Percentiles rank a stretch among this genome's conserved stretches.
Conservation (phyloP, 164 flowering plant species). For the Stephania cephalantha region DNA sequence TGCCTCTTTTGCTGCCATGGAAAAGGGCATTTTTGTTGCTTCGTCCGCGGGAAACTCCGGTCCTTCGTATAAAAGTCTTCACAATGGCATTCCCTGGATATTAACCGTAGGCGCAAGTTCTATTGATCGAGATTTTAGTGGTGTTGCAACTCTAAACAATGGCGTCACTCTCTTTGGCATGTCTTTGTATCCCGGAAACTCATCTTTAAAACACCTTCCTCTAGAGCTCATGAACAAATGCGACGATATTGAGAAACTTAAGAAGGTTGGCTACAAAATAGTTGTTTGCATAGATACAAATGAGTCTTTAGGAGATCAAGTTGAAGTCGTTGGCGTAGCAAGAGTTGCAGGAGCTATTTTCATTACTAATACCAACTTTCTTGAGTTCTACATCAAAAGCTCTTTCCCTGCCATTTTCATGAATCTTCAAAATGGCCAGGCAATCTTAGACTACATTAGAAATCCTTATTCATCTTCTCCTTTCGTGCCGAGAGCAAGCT, state of each 20-base stretch:
- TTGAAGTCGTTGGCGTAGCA: constrained; percentile 13
- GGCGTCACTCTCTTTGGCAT: constrained; percentile 34
- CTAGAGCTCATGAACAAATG: constrained; percentile 19
- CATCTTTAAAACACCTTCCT: constrained; percentile 10
- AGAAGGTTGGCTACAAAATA: constrained; percentile 24
- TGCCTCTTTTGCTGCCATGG: constrained; percentile 57
- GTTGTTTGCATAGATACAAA: constrained; percentile 16
- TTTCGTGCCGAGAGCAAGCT: constrained; percentile 23
- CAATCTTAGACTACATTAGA: constrained; percentile 29
- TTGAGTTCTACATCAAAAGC: constrained; percentile 21
- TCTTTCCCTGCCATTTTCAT: constrained; percentile 37
- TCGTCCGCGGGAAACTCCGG: constrained; percentile 73
- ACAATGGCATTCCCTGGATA: constrained; percentile 72
- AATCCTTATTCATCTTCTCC: constrained; percentile 7
- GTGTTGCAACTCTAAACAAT: constrained; percentile 34
- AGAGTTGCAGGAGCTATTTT: constrained; percentile 42
- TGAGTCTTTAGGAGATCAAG: constrained; percentile 24
- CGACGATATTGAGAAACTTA: constrained; percentile 10
- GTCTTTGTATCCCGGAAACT: constrained; percentile 40
- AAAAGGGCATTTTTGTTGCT: constrained; percentile 54
- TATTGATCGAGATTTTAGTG: constrained; percentile 51
- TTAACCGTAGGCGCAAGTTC: constrained; percentile 67
- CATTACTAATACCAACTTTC: constrained; percentile 29
- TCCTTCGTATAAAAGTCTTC: constrained; percentile 32
- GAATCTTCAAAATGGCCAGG: constrained; percentile 23